Evolutionary conservation across 495 filamentous ascomycete species (phyloP), one percentile per base, ranked within the genome.

Genomic region (Tuber microsphaerosporum): DNA sequence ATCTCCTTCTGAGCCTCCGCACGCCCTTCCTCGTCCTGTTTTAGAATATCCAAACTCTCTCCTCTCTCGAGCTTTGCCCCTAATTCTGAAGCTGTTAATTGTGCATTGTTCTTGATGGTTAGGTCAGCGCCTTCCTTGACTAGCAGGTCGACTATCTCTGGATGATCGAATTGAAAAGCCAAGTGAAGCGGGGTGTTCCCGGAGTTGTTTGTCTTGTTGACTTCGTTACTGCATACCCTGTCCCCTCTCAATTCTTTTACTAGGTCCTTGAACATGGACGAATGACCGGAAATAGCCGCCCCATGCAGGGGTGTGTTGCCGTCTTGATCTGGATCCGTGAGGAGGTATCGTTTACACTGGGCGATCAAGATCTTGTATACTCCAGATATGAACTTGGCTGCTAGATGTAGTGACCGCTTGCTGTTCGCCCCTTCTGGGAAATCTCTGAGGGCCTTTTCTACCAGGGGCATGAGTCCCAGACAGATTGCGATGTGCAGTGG

Each of bases 21-120:
- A 12, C 39, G 0, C 39, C 0, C 7, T 8, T 56, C 7, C 22
- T 56, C 34, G 5, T 34, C 34, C 2, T 26, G 39, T n/a, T 39
- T 73, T 39, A 34, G 12, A 5, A 87, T 34, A 94, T 87, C 84
- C 84, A 79, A 5, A 79, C 89, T 1, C 69, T 93, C 2, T 79
- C 94, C 65, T 96, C 90, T 80, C 94, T 92, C 5, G 86, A 88
- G 68, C 86, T 89, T 78, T 85, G 95, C 75, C 92, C 88, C 26
- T 92, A 94, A 0, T 76, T 92, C 44, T 86, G 88, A 0, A 72
- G 76, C 75, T 77, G 68, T 56, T 31, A 78, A 73, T 41, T 44
- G 76, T 8, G 0, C 0, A 10, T n/a, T 12, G 74, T 76, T 43
- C 20, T 20, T 8, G 41, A 45, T 61, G 10, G n/a, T 61, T 3